A percentile compares a stretch with the other conserved stretches of the same genome.
Evolutionary conservation across 2,329 filamentous ascomycete species (phyloP).

Genomic region (Colletotrichum chlorophyti): DNA sequence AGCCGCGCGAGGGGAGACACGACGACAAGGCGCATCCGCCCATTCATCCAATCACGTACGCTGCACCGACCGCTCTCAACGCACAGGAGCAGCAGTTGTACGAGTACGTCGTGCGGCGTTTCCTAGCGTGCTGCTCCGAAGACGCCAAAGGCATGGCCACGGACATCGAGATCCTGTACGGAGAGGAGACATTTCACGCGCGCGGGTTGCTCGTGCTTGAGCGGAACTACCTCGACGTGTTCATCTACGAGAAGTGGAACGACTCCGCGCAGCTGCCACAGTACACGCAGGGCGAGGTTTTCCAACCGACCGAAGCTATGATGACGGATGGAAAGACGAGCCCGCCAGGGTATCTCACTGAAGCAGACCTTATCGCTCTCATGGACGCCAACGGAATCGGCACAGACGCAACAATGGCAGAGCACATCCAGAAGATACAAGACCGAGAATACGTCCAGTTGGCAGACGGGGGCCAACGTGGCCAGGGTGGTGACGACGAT

Average conservation of each 20-base stretch:
- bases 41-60: conserved; percentile 94
- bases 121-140: conserved; percentile 94
- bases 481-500: conserved; percentile 46
- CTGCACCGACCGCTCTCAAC: conserved; percentile 66
- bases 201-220: conserved; percentile 86
- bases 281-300: conserved; percentile 80
- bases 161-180: conserved; percentile 84
- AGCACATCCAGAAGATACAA: conserved; percentile 97
- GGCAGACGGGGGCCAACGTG: conserved; percentile 48
- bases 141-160: conserved; percentile 89
- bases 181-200: conserved; percentile 81
- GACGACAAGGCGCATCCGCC: conserved; percentile 98
- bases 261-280: conserved; percentile 82
- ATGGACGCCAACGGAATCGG: conserved; percentile 99
- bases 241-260: conserved; percentile 96
- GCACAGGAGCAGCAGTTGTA: conserved; percentile 80
- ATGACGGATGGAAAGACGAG: conserved; percentile 92
- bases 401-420: conserved; percentile 98
- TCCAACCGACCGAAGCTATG: conserved; percentile 86
- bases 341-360: conserved; percentile 85
- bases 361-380: conserved; percentile 91
- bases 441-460: conserved; percentile 84
- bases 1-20: conserved; percentile 82
- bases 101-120: conserved; percentile 90
- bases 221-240: conserved; percentile 93